A percentile compares a stretch with the other conserved stretches of the same genome.
Evolutionary conservation across 768 basidiomycete species (phyloP).

Genomic region (Tephrocybe sp.): DNA sequence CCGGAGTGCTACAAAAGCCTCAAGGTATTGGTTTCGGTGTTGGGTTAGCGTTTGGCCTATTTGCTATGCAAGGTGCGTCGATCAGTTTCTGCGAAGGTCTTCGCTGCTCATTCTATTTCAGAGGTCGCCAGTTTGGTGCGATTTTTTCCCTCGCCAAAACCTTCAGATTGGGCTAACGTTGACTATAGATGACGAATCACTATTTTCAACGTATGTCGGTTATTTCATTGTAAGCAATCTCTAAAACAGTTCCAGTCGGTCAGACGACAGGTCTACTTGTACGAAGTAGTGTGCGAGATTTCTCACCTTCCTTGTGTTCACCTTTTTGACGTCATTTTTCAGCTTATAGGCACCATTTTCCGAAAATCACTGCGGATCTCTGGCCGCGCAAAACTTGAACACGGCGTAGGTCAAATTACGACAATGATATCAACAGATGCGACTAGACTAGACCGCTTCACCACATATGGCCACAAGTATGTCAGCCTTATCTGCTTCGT

Average conservation of each 20-base stretch:
- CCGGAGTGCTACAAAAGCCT: constrained; percentile 28
- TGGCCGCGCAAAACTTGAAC: constrained; percentile 37
- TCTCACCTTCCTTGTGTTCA: background rate
- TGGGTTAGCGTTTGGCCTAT: constrained; percentile 47
- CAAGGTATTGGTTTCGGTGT: constrained; percentile 49
- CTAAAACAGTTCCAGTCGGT: constrained; percentile 6
- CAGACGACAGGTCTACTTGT: constrained; percentile 16
- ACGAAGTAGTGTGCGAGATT: constrained; percentile 15
- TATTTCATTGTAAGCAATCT: background rate
- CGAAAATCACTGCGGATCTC: constrained; percentile 52
- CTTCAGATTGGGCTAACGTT: background rate
- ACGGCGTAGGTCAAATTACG: constrained; percentile 45
- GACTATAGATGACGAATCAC: constrained; percentile 20
- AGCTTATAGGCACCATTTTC: constrained; percentile 36
- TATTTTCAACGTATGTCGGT: constrained; percentile 16
- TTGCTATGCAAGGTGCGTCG: constrained; percentile 46
- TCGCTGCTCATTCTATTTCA: constrained; percentile 7
- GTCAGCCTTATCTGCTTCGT: background rate
- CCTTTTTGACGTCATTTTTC: background rate
- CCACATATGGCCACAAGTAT: constrained; percentile 26
- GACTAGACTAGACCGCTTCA: constrained; percentile 35
- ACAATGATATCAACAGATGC: constrained; percentile 49
- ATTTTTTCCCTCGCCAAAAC: too few species aligned
- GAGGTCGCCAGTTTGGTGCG: constrained; percentile 32
- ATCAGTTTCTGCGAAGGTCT: background rate